Conservation (phyloP, 495 filamentous ascomycete genomes). For the Echria macrotheca region DNA sequence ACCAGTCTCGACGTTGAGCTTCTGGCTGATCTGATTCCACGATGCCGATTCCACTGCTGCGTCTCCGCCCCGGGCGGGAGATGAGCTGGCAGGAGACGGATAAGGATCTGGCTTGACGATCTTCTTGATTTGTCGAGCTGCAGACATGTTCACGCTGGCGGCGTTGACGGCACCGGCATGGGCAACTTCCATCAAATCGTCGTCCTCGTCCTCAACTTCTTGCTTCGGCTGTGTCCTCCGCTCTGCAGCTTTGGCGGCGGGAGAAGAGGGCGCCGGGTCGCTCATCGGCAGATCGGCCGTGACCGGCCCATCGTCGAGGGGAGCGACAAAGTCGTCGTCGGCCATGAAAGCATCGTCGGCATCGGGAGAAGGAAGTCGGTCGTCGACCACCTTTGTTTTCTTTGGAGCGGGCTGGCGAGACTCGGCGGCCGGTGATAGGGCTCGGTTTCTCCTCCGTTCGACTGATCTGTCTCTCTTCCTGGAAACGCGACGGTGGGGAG, state of each 20-base stretch:
- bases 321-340: slow-evolving; percentile 52
- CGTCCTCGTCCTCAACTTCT: slow-evolving; percentile 64
- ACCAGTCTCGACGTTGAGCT: slow-evolving; percentile 74
- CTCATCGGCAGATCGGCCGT: slow-evolving; percentile 61
- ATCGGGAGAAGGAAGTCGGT: slow-evolving; percentile 39
- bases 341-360: slow-evolving; percentile 41
- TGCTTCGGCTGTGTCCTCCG: slow-evolving; percentile 66
- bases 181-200: slow-evolving; percentile 79
- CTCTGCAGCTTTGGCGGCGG: slow-evolving; percentile 71
- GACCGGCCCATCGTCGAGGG: slow-evolving; percentile 51
- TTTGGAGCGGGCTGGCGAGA: slow-evolving; percentile 38
- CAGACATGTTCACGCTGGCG: slow-evolving; percentile 78
- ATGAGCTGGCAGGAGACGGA: slow-evolving; percentile 69
- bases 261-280: slow-evolving; percentile 81
- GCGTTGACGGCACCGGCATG: slow-evolving; percentile 63
- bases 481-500: slow-evolving; percentile 42
- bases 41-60: slow-evolving; percentile 66
- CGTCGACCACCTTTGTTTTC: slow-evolving; percentile 46
- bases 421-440: slow-evolving; percentile 65
- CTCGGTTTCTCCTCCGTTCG: slow-evolving; percentile 69
- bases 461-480: slow-evolving; percentile 64
- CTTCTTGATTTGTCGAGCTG: slow-evolving; percentile 73
- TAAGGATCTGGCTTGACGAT: slow-evolving; percentile 58
- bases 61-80: slow-evolving; percentile 57
- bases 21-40: slow-evolving; percentile 84